A percentile compares a stretch with the other conserved stretches of the same genome.
Evolutionary conservation across 805 yeast genomes (phyloP).

Genomic region (Lipomyces japonicus): DNA sequence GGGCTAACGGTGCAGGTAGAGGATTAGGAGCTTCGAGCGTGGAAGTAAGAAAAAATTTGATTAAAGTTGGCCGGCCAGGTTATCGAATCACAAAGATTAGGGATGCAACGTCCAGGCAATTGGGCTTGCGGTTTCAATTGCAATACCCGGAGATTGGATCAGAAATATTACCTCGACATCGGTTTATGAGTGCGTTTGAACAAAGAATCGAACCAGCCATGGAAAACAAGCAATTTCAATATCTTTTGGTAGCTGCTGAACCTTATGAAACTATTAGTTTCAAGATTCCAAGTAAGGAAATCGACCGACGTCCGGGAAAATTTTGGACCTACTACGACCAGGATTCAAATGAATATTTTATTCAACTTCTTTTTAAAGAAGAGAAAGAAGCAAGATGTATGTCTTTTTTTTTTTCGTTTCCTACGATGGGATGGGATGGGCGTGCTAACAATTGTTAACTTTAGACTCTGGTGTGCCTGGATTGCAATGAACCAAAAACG

Average conservation of each 20-base stretch:
- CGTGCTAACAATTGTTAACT: neutral
- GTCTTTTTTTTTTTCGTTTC: neutral
- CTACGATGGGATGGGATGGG: too few relatives aligned
- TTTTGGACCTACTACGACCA: constrained; percentile 73
- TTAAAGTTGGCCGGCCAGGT: constrained; percentile 69
- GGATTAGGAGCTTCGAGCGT: constrained; percentile 38
- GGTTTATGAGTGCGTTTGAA: constrained; percentile 78
- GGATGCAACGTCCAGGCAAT: constrained; percentile 52
- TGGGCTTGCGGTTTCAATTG: constrained; percentile 65
- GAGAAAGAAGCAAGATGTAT: constrained; percentile 15
- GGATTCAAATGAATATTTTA: constrained; percentile 61
- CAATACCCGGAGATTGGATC: constrained; percentile 49
- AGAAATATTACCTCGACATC: constrained; percentile 55
- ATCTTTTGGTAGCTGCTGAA: constrained; percentile 76
- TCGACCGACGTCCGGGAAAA: constrained; percentile 39
- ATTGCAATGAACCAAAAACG: constrained; percentile 4
- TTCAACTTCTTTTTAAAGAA: constrained; percentile 59
- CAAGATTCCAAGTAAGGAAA: constrained; percentile 61
- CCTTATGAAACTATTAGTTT: constrained; percentile 82
- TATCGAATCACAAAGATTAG: constrained; percentile 65
- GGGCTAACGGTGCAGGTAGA: constrained; percentile 17
- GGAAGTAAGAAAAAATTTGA: constrained; percentile 46
- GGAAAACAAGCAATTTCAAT: constrained; percentile 52
- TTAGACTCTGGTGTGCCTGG: constrained; percentile 22
- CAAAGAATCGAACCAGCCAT: constrained; percentile 51